Evolutionary conservation across 306 rosid species (phyloP).

Genomic region (Gynostemma pentaphyllum): DNA sequence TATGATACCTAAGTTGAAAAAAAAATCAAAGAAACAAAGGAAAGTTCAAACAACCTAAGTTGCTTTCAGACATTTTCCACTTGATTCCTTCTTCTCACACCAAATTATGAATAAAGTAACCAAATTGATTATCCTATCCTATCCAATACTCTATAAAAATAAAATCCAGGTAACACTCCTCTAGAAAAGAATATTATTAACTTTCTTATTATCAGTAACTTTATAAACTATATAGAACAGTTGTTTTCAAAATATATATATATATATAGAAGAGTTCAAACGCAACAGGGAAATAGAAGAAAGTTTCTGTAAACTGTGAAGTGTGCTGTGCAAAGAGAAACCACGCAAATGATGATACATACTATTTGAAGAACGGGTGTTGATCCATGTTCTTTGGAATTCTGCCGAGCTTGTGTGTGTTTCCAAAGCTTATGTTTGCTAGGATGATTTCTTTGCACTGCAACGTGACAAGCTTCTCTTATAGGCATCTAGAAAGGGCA

Average conservation of each 20-base stretch:
- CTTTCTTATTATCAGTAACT: not conserved
- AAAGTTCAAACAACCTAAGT: not conserved
- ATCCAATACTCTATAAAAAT: not conserved
- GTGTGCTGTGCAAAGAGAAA: not conserved
- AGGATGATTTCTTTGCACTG: slow-evolving; percentile 70
- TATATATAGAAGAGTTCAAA: not conserved
- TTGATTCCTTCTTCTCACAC: not conserved
- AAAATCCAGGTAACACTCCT: not conserved
- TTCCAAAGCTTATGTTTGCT: slow-evolving; percentile 87
- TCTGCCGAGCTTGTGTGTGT: slow-evolving; percentile 82
- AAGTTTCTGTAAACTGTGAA: not conserved
- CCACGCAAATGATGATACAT: slow-evolving; percentile 21
- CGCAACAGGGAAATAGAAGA: not conserved
- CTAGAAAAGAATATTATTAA: not conserved
- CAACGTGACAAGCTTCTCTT: slow-evolving; percentile 95
- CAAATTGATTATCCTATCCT: not conserved
- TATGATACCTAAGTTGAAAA: slow-evolving; percentile 64
- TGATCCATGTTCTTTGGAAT: slow-evolving; percentile 41
- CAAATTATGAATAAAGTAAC: not conserved
- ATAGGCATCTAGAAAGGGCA: slow-evolving; percentile 66
- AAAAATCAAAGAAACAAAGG: slow-evolving; percentile 10
- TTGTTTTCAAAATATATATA: too few relatives aligned
- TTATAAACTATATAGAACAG: too few relatives aligned
- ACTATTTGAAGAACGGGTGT: slow-evolving; percentile 88
- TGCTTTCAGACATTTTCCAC: not conserved